These are phyloP conservation scores for Sonneratia caseolaris DNA, from an alignment of 345 rosid species.

Conservation along the genomic window DNA sequence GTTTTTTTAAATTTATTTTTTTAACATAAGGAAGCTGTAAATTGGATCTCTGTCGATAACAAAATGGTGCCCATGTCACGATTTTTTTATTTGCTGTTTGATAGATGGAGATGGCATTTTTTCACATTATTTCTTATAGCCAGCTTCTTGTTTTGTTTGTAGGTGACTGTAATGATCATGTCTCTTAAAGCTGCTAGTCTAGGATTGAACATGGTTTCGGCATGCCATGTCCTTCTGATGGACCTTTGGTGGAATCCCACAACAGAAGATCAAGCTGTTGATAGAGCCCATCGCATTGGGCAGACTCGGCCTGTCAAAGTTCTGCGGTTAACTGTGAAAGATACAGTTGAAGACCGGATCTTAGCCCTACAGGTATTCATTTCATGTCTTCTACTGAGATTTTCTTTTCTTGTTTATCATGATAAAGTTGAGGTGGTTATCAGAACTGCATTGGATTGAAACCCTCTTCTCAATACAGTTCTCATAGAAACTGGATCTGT, in stretches of 20 bases:
- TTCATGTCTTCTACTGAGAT: conserved; percentile 1
- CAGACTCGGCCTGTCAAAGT: conserved; percentile 89
- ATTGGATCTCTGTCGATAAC: neutral
- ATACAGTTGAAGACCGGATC: conserved; percentile 91
- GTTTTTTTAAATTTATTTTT: too few relatives aligned
- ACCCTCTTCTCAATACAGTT: neutral
- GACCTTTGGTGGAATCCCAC: conserved; percentile 99
- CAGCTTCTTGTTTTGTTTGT: conserved; percentile 1
- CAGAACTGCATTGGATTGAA: neutral
- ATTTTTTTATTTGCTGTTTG: neutral
- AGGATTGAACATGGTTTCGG: conserved; percentile 95
- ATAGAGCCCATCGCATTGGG: conserved; percentile 97
- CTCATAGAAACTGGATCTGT: neutral
- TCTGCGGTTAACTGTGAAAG: conserved; percentile 72
- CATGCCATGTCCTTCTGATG: conserved; percentile 76
- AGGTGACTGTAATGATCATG: conserved; percentile 94
- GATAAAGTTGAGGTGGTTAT: neutral
- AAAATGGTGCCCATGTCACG: neutral
- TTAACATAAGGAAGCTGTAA: neutral
- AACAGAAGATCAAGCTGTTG: conserved; percentile 92
- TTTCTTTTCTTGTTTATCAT: neutral
- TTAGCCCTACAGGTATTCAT: conserved; percentile 65
- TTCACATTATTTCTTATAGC: neutral
- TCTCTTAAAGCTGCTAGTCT: conserved; percentile 98
- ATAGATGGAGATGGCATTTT: neutral